Percentiles rank a stretch among this genome's conserved stretches.
phyloP scores from a whole-genome alignment of 1,284 basidiomycete genomes.

The Sanguinoderma infundibulare region DNA sequence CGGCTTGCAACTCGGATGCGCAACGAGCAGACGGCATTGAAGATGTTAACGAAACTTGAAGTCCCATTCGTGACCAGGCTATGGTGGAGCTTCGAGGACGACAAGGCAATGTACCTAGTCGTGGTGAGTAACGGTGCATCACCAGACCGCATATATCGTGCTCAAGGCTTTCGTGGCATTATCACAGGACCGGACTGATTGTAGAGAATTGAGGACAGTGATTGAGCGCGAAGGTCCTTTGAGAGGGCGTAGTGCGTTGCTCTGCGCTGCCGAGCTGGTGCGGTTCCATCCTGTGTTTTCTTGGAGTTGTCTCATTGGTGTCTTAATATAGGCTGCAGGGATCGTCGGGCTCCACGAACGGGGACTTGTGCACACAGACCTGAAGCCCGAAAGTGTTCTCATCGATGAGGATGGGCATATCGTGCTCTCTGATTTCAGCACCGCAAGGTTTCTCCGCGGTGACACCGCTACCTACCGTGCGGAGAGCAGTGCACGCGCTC shows the following conservation, averaged over 20 bases:
- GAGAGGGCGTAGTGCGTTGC: constrained; percentile 16
- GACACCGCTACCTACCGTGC: neutral
- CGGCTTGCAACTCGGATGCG: constrained; percentile 42
- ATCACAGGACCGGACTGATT: constrained; percentile 26
- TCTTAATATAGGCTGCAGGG: constrained; percentile 25
- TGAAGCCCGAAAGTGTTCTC: constrained; percentile 68
- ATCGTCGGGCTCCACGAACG: constrained; percentile 32
- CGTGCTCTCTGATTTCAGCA: constrained; percentile 47
- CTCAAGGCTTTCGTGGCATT: neutral
- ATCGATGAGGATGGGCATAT: constrained; percentile 68
- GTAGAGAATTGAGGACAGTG: constrained; percentile 19
- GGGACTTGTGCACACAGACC: constrained; percentile 39
- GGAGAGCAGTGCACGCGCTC: neutral
- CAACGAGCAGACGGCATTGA: constrained; percentile 66
- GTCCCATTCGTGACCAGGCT: constrained; percentile 67
- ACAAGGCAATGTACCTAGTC: constrained; percentile 62
- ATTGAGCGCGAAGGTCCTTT: constrained; percentile 25
- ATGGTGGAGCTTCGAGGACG: constrained; percentile 69
- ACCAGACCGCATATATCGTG: neutral
- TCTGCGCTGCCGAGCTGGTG: constrained; percentile 33
- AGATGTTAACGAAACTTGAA: constrained; percentile 50
- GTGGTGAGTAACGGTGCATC: constrained; percentile 41
- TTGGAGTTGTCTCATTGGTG: neutral
- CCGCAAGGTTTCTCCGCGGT: constrained; percentile 46
- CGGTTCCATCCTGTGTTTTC: neutral